Conservation (phyloP, 192 early-diverging fungal species). For the Mortierella hygrophila region DNA sequence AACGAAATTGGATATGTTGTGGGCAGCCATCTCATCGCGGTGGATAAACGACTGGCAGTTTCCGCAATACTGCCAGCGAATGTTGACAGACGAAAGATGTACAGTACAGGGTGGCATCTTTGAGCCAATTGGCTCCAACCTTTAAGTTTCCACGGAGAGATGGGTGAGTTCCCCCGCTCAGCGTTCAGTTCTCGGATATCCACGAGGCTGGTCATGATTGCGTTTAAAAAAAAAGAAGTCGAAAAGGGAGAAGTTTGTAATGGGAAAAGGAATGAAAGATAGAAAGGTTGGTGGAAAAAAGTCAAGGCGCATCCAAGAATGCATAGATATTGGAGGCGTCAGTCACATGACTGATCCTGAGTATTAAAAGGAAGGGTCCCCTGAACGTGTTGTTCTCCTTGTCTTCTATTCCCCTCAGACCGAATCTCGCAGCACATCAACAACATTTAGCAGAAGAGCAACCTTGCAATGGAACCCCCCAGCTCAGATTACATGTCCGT, state of each 20-base stretch:
- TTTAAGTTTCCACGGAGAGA: too few species aligned
- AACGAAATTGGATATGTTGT: too few species aligned
- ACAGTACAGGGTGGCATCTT: too few species aligned
- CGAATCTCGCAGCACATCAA: not conserved
- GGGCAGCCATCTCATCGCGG: too few species aligned
- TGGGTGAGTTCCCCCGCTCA: not conserved
- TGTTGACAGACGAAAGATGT: too few species aligned
- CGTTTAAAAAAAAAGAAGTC: not conserved
- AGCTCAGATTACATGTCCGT: conserved; percentile 39
- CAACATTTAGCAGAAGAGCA: not conserved
- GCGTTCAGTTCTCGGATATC: not conserved
- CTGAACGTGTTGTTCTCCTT: not conserved
- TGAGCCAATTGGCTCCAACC: too few species aligned
- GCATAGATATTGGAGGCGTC: not conserved
- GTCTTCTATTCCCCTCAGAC: not conserved
- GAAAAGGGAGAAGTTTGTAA: not conserved
- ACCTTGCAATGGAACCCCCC: conserved; percentile 17
- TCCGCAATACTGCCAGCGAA: too few species aligned
- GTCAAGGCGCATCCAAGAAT: not conserved
- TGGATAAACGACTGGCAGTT: too few species aligned
- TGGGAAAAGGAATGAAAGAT: not conserved
- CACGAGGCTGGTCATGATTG: not conserved
- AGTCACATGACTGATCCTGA: not conserved
- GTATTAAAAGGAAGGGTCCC: not conserved
- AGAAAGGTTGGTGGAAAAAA: too few species aligned